A percentile compares a stretch with the other conserved stretches of the same genome.
phyloP scores from a whole-genome alignment of 306 rosid species.

The Sindora glabra region DNA sequence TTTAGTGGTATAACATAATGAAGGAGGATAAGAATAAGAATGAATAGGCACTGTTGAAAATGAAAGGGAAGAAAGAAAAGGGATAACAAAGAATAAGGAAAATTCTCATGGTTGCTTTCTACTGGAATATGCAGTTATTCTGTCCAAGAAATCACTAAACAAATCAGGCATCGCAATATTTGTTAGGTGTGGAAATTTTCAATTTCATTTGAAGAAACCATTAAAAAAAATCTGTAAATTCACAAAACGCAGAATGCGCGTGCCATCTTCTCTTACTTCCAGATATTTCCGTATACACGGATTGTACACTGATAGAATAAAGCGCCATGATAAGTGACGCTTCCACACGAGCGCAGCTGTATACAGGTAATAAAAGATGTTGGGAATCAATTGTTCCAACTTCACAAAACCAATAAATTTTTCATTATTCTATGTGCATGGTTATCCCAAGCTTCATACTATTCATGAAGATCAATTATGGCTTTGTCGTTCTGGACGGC shows the following conservation, averaged over 20 bases:
- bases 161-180: background rate
- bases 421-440: no score
- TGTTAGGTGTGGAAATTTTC: background rate
- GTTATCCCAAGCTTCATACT: no score
- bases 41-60: no score
- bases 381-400: no score
- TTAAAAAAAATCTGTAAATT: background rate
- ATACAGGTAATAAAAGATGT: slow-evolving; percentile 6
- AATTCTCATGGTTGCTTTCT: no score
- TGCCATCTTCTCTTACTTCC: background rate
- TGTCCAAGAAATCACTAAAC: background rate
- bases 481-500: no score
- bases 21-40: no score
- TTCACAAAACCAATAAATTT: no score
- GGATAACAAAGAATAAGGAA: no score
- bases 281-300: slow-evolving; percentile 8
- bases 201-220: background rate
- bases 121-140: background rate
- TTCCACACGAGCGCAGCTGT: slow-evolving; percentile 15
- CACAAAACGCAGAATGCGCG: background rate
- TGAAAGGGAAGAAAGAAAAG: no score
- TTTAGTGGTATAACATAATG: no score
- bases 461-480: no score
- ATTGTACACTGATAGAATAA: slow-evolving; percentile 32
- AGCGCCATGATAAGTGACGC: slow-evolving; percentile 13